These are phyloP conservation scores for Eucalyptus cladocalyx DNA, from an alignment of 345 rosid species.

Conservation along the genomic window DNA sequence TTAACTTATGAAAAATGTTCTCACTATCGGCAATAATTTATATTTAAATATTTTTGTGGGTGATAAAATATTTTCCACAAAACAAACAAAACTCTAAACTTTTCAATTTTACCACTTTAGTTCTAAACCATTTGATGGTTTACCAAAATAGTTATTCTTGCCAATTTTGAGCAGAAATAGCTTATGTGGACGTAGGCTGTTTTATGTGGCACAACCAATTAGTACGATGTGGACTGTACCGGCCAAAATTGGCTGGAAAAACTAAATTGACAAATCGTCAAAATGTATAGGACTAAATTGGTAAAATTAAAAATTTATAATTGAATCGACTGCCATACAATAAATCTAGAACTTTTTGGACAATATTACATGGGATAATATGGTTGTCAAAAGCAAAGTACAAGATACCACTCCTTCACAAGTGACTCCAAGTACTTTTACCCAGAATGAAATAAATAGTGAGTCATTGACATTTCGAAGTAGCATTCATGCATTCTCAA, in stretches of 20 bases:
- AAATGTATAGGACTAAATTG: not conserved
- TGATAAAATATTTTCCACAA: no score
- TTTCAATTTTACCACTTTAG: not conserved
- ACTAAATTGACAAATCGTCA: not conserved
- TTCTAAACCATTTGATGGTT: not conserved
- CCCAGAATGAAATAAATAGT: not conserved
- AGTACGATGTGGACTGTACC: rapidly evolving
- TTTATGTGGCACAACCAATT: rapidly evolving
- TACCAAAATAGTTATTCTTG: not conserved
- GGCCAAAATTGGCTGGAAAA: not conserved
- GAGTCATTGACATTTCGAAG: not conserved
- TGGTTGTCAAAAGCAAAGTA: not conserved
- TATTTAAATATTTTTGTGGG: no score
- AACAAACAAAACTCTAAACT: not conserved
- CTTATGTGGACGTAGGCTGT: rapidly evolving
- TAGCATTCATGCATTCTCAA: not conserved
- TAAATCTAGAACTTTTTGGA: not conserved
- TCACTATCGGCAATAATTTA: no score
- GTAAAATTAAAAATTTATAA: not conserved
- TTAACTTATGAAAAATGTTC: no score
- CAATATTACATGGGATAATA: not conserved
- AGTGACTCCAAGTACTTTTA: not conserved
- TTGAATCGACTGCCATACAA: not conserved
- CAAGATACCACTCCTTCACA: not conserved
- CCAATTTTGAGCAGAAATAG: not conserved